Base-by-base conservation (phyloP, 306 rosid genomes). In the Quercus glauca region DNA sequence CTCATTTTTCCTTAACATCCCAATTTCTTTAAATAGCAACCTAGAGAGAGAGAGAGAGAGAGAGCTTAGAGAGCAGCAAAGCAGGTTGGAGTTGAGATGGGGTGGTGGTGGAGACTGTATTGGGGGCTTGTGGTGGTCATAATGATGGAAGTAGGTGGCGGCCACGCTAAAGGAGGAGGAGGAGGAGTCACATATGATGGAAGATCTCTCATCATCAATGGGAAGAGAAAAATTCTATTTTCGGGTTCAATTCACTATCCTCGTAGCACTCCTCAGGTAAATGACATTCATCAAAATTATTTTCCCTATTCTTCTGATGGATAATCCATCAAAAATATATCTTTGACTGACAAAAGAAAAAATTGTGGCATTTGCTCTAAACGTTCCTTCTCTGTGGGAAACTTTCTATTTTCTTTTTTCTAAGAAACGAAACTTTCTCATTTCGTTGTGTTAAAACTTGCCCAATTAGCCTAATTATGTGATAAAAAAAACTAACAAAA, bases 191-290 rank as follows among this genome's bases (percentile, higher is more conserved):
- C 86, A 14, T 92, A 92, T 25, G 97, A 94, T 51, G 91, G 96
- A 77, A 89, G 98, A 69, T 92, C 98, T 76, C 93, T 94, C n/a
- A 83, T 92, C 76, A 82, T 94, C 28, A 60, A 81, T 56, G 98
- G 94, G 31, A 78, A 86, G 4, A 83, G 96, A 64, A 85, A 79
- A 21, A 55, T 92, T 52, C 89, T 94, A 10, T 90, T 94, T 80
- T 92, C 98, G 0, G 98, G 96, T 78, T 94, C 98, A 1, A 90
- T 94, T 80, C 98, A 94, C 55, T 94, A 94, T 81, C 94, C 96
- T 76, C 96, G 98, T 53, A 90, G 96, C 80, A 90, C 97, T 70
- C 96, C 98, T 12, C 82, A 89, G 88, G 98, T 94, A 79, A 37
- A 37, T 37, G 45, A 8, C 45, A 37, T 37, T 55, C 11, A 8